Conservation (phyloP, 192 early-diverging fungal genomes). For the Umbelopsis sp. region DNA sequence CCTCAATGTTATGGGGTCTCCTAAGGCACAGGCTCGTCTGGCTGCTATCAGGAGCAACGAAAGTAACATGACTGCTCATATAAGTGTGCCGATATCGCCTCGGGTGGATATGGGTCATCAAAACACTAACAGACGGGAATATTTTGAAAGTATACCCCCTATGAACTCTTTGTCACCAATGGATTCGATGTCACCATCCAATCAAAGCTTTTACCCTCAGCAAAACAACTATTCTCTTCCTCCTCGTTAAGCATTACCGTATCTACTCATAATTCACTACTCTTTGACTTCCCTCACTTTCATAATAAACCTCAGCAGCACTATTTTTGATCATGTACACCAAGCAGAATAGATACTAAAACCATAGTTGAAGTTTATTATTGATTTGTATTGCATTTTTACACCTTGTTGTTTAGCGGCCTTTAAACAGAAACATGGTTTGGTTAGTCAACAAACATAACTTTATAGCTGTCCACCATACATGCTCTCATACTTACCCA, state of each 20-base stretch:
- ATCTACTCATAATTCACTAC: not conserved
- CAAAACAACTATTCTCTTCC: not conserved
- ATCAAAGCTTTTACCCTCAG: conserved; percentile 4
- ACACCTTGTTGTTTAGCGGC: not conserved
- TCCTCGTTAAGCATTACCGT: not conserved
- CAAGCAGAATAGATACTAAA: not conserved
- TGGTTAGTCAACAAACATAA: not conserved
- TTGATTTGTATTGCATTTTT: too few species aligned
- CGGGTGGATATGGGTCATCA: not conserved
- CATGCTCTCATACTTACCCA: conserved; percentile 24
- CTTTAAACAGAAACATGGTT: not conserved
- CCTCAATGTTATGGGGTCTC: conserved; percentile 6
- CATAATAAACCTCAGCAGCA: not conserved
- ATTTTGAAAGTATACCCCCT: too few species aligned
- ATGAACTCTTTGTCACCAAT: not conserved
- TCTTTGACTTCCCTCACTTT: not conserved
- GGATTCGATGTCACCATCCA: not conserved
- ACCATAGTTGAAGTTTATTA: too few species aligned
- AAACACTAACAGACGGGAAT: not conserved
- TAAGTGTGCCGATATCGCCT: not conserved
- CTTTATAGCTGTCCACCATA: not conserved
- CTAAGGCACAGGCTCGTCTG: conserved; percentile 4
- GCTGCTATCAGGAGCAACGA: not conserved
- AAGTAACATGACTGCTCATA: not conserved
- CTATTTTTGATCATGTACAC: too few species aligned